A percentile compares a stretch with the other conserved stretches of the same genome.
phyloP scores from a whole-genome alignment of 495 filamentous ascomycete species.

The Monascus purpureus region DNA sequence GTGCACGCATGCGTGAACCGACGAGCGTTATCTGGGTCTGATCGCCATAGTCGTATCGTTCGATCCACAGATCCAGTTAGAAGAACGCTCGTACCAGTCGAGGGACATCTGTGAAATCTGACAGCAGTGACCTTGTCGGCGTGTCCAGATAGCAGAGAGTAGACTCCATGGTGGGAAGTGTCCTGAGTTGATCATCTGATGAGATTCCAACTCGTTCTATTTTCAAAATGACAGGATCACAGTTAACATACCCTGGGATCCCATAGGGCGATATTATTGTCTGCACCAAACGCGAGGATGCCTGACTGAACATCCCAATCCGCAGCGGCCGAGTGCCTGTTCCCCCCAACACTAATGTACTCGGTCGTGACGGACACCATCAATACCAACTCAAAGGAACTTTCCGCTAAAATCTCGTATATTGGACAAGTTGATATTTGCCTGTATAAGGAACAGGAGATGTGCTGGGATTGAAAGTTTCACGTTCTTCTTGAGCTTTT shows the following conservation, averaged over 20 bases:
- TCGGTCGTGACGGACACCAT: conserved; percentile 36
- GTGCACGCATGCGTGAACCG: conserved; percentile 31
- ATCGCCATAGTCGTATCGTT: conserved; percentile 58
- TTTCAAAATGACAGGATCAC: not conserved
- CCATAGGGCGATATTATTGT: conserved; percentile 83
- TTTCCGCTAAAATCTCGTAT: not conserved
- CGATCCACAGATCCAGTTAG: conserved; percentile 75
- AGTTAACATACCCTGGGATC: conserved; percentile 51
- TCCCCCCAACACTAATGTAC: conserved; percentile 77
- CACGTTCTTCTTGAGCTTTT: too few relatives aligned
- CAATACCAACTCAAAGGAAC: conserved; percentile 1
- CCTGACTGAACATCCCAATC: conserved; percentile 69
- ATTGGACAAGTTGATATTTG: too few relatives aligned
- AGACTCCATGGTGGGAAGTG: conserved; percentile 41
- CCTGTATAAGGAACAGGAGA: too few relatives aligned
- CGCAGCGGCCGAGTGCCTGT: conserved; percentile 75
- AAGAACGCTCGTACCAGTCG: conserved; percentile 38
- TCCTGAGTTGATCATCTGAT: conserved; percentile 32
- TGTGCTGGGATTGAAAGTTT: too few relatives aligned
- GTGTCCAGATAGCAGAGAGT: conserved; percentile 64
- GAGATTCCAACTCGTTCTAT: conserved; percentile 4
- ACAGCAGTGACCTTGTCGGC: conserved; percentile 70
- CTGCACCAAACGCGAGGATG: conserved; percentile 78
- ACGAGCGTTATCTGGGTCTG: conserved; percentile 6
- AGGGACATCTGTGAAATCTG: conserved; percentile 51